A percentile compares a stretch with the other conserved stretches of the same genome.
Conservation (phyloP, 2,329 filamentous ascomycete genomes). For the Ophiobolus disseminans region DNA sequence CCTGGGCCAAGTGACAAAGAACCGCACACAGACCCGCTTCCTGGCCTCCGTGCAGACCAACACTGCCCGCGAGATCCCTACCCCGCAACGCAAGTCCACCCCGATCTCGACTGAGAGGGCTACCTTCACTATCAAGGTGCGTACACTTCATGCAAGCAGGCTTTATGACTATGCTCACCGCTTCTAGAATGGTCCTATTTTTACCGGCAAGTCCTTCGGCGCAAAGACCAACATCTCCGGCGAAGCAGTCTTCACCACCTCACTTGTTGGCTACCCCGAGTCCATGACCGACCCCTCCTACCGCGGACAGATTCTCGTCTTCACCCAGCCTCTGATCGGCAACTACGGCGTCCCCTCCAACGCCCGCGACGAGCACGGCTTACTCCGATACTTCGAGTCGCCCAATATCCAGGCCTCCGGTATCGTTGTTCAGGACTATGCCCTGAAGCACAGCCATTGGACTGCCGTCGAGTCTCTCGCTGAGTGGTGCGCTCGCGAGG, state of each 20-base stretch:
- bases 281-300: slow-evolving; percentile 75
- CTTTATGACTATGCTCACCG: slow-evolving; percentile 37
- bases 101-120: slow-evolving; percentile 77
- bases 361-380: slow-evolving; percentile 82
- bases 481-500: slow-evolving; percentile 95
- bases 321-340: slow-evolving; percentile 96
- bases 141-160: slow-evolving; percentile 40
- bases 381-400: slow-evolving; percentile 97
- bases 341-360: slow-evolving; percentile 97
- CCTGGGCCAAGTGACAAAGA: slow-evolving; percentile 57
- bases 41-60: slow-evolving; percentile 73
- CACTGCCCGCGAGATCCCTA: slow-evolving; percentile 72
- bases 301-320: slow-evolving; percentile 92
- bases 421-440: slow-evolving; percentile 94
- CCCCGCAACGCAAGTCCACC: slow-evolving; percentile 65
- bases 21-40: slow-evolving; percentile 56
- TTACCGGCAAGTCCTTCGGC: slow-evolving; percentile 95
- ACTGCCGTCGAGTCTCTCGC: slow-evolving; percentile 93
- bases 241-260: slow-evolving; percentile 98
- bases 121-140: slow-evolving; percentile 90
- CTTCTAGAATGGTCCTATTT: slow-evolving; percentile 84
- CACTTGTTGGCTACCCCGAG: slow-evolving; percentile 96
- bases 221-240: slow-evolving; percentile 96
- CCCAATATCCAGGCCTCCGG: slow-evolving; percentile 96
- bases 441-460: slow-evolving; percentile 96